phyloP scores from a whole-genome alignment of 371 early-diverging fungal species.

The Globomyces sp. region DNA sequence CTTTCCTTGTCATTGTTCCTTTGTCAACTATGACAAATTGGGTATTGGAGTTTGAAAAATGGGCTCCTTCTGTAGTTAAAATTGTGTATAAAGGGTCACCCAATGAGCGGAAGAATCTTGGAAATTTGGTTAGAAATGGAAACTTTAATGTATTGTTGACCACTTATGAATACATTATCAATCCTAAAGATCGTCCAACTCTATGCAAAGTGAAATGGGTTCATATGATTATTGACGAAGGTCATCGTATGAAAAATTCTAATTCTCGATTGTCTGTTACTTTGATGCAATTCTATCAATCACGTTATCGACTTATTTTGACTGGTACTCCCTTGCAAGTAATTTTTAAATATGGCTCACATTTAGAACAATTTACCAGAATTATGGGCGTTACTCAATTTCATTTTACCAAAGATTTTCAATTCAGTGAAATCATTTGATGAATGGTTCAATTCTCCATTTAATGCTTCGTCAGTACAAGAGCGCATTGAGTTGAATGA shows the following conservation, averaged over 20 bases:
- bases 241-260: slow-evolving; percentile 98
- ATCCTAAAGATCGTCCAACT: slow-evolving; percentile 69
- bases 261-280: slow-evolving; percentile 83
- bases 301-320: slow-evolving; percentile 93
- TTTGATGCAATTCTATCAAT: slow-evolving; percentile 79
- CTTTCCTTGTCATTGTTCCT: slow-evolving; percentile 92
- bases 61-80: slow-evolving; percentile 91
- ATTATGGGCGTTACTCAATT: slow-evolving; percentile 98
- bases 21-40: slow-evolving; percentile 97
- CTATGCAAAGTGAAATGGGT: slow-evolving; percentile 90
- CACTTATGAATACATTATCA: slow-evolving; percentile 97
- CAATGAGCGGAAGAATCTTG: slow-evolving; percentile 66
- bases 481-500: slow-evolving; percentile 90
- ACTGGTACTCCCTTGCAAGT: slow-evolving; percentile 99
- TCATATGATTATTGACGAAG: slow-evolving; percentile 98
- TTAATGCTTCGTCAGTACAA: slow-evolving; percentile 77
- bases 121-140: slow-evolving; percentile 67
- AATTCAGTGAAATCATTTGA: slow-evolving; percentile 94
- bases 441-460: slow-evolving; percentile 98
- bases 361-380: slow-evolving; percentile 95
- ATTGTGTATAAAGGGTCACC: slow-evolving; percentile 92
- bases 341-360: slow-evolving; percentile 8
- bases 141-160: slow-evolving; percentile 96
- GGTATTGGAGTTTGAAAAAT: slow-evolving; percentile 95
- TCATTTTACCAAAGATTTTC: slow-evolving; percentile 95